Conservation (phyloP, 2,329 filamentous ascomycete species). For the Colletotrichum sp. region DNA sequence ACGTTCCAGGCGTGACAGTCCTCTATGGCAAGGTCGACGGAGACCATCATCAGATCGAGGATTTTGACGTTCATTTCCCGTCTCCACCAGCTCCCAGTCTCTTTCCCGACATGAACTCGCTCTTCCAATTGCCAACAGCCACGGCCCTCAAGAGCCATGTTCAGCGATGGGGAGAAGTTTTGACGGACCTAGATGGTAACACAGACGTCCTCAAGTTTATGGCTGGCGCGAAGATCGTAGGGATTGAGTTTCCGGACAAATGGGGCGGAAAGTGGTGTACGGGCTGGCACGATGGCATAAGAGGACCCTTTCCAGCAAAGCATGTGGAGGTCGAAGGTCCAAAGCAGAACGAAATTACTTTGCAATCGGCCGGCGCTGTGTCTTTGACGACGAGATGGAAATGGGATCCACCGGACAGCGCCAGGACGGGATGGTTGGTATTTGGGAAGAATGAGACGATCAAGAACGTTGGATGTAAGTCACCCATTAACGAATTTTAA, state of each 20-base stretch:
- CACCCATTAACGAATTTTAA: neutral
- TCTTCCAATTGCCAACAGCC: constrained; percentile 33
- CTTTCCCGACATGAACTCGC: constrained; percentile 28
- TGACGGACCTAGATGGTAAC: constrained; percentile 34
- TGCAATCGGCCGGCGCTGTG: constrained; percentile 1
- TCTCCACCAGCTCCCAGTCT: constrained; percentile 27
- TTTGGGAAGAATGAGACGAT: constrained; percentile 54
- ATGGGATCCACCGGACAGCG: constrained; percentile 25
- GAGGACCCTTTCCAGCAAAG: constrained; percentile 32
- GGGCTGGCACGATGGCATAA: constrained; percentile 36
- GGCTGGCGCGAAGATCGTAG: constrained; percentile 33
- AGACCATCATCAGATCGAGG: constrained; percentile 24
- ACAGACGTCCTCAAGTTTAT: constrained; percentile 44
- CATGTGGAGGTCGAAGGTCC: constrained; percentile 30
- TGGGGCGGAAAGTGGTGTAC: constrained; percentile 39
- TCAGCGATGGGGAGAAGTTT: constrained; percentile 35
- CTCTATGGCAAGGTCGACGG: constrained; percentile 34
- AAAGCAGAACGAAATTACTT: constrained; percentile 17
- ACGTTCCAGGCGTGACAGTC: constrained; percentile 39
- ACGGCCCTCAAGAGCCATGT: constrained; percentile 38
- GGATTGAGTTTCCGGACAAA: constrained; percentile 35
- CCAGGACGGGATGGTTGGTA: constrained; percentile 20
- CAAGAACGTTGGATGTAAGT: constrained; percentile 46
- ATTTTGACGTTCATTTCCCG: constrained; percentile 43
- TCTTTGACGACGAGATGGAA: constrained; percentile 33